Base-by-base conservation (phyloP, 495 filamentous ascomycete species). In the Amniculicola lignicola region DNA sequence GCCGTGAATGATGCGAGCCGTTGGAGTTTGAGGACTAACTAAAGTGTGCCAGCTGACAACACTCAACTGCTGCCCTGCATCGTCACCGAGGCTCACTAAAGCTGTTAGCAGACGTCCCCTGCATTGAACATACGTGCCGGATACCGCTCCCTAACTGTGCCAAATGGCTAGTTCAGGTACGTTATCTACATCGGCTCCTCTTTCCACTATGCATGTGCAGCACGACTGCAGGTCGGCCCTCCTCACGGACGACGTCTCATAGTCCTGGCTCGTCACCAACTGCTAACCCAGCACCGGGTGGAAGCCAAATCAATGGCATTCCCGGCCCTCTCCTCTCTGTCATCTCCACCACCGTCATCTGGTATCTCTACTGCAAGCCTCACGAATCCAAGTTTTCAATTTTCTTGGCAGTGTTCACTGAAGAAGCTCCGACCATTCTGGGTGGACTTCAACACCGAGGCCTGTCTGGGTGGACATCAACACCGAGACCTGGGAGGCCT, bases 291-390 rank as follows among this genome's bases (percentile, higher is more conserved):
- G 9, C 16, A 18, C 37, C n/a, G 16, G 16, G 7, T 10, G 19
- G 37, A 19, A 40, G 16, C 9, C 9, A 6, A 16, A 25, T 7
- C 18, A 4, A 22, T 25, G 4, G 9, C 18, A 22, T 27, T 18
- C 5, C 22, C 41, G 16, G 9, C 16, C 9, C 16, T 4, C 21
- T 11, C 9, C 7, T 21, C 22, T 10, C 9, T 5, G 44, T 57
- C 53, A 57, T 57, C 16, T 57, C 53, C 43, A 50, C 53, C 40
- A 23, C 22, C 31, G 12, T 19, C 18, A 19, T 40, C n/a, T n/a
- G n/a, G n/a, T n/a, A n/a, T 38, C 19, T 23, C 52, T 40, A 50
- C 45, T 57, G 54, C 54, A 51, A 57, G 54, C 46, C 53, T 41
- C 19, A 16, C 23, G n/a, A 21, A 22, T 27, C 31, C 27, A 22